Evolutionary conservation across 2,329 filamentous ascomycete species (phyloP).

Genomic region (Ophiostoma ips): DNA sequence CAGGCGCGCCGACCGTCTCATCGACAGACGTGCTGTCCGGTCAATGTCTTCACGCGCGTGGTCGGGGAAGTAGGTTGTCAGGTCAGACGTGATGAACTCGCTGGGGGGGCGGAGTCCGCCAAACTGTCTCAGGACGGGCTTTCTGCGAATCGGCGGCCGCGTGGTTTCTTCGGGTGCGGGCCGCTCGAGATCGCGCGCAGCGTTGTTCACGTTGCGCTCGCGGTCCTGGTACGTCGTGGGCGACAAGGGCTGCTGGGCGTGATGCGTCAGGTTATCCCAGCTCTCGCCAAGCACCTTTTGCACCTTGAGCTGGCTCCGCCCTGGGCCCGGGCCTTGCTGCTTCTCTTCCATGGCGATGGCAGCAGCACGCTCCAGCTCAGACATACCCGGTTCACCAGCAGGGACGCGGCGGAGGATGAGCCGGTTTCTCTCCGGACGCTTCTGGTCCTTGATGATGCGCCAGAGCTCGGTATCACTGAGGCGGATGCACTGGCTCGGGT

Average conservation of each 20-base stretch:
- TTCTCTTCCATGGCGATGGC: conserved; percentile 82
- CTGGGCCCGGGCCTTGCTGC: conserved; percentile 51
- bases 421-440: conserved; percentile 73
- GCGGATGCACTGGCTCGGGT: conserved; percentile 66
- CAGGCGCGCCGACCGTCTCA: conserved; percentile 76
- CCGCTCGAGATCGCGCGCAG: conserved; percentile 43
- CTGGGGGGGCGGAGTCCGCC: conserved; percentile 87
- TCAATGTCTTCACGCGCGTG: conserved; percentile 91
- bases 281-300: conserved; percentile 80
- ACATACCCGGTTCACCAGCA: conserved; percentile 72
- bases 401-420: conserved; percentile 89
- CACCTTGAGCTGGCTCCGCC: conserved; percentile 73
- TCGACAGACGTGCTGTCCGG: conserved; percentile 82
- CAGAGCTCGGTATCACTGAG: conserved; percentile 79
- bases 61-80: conserved; percentile 94
- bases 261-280: conserved; percentile 57
- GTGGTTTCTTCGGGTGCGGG: conserved; percentile 35
- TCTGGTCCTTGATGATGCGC: conserved; percentile 77
- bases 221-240: conserved; percentile 61
- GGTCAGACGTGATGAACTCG: conserved; percentile 90
- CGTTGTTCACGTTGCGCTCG: conserved; percentile 50
- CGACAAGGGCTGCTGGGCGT: conserved; percentile 59
- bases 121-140: conserved; percentile 59
- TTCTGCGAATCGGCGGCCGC: conserved; percentile 30
- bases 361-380: conserved; percentile 76